A percentile compares a stretch with the other conserved stretches of the same genome.
Evolutionary conservation across 2,329 filamentous ascomycete species (phyloP).

Genomic region (Diaporthe citri): DNA sequence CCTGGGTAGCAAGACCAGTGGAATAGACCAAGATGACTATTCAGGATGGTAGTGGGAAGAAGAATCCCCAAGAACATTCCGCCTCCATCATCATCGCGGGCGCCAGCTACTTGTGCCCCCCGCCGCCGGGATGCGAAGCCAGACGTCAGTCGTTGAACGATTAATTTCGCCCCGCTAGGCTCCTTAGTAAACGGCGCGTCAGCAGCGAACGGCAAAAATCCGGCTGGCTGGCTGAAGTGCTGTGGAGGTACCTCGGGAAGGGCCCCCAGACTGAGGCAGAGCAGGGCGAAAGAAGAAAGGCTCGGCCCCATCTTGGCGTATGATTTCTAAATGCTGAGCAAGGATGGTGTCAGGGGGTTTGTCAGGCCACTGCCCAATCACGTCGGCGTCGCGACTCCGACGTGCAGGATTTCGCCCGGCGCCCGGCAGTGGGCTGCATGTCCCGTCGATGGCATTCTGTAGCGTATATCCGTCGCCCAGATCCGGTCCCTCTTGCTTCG

Average conservation of each 20-base stretch:
- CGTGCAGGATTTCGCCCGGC: neutral
- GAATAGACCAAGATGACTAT: neutral
- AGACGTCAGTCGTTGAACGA: slow-evolving; percentile 14
- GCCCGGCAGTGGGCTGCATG: slow-evolving; percentile 6
- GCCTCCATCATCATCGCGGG: neutral
- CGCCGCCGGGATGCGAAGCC: neutral
- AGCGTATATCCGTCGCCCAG: neutral
- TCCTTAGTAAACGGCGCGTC: slow-evolving; percentile 33
- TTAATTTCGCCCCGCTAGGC: slow-evolving; percentile 3
- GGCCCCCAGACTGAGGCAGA: neutral
- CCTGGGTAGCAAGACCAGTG: too few relatives aligned
- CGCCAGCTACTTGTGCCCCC: neutral
- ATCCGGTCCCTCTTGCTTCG: neutral
- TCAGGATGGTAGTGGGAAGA: neutral
- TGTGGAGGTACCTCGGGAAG: slow-evolving; percentile 4
- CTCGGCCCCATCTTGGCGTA: neutral
- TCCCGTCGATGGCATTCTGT: neutral
- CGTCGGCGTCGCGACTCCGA: neutral
- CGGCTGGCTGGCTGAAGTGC: slow-evolving; percentile 2
- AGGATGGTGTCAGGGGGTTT: slow-evolving; percentile 30
- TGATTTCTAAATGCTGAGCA: slow-evolving; percentile 31
- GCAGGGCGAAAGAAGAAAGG: neutral
- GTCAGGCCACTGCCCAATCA: slow-evolving; percentile 33
- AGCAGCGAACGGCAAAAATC: slow-evolving; percentile 22
- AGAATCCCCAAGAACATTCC: slow-evolving; percentile 9